phyloP scores from a whole-genome alignment of 768 basidiomycete genomes.

The Tylopilus intermedius region DNA sequence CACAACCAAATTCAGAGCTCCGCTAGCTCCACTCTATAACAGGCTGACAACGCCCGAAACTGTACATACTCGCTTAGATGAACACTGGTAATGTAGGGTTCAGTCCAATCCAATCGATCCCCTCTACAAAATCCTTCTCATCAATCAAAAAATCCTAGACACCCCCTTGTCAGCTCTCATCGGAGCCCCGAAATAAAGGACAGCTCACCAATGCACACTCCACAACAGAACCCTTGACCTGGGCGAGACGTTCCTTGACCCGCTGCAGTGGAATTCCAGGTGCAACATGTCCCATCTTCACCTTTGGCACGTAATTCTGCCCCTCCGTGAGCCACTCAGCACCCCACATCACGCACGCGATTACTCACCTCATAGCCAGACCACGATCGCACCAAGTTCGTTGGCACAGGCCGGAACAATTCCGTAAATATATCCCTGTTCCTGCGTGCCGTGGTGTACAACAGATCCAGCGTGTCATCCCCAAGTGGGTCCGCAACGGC shows the following conservation, averaged over 20 bases:
- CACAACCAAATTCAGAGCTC: slow-evolving; percentile 17
- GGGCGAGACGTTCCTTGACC: slow-evolving; percentile 69
- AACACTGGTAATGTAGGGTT: slow-evolving; percentile 80
- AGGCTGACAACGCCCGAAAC: neutral
- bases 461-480: slow-evolving; percentile 52
- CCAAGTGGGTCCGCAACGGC: slow-evolving; percentile 76
- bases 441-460: slow-evolving; percentile 65
- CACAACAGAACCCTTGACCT: slow-evolving; percentile 69
- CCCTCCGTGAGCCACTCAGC: slow-evolving; percentile 6
- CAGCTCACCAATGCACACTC: slow-evolving; percentile 64
- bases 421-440: slow-evolving; percentile 86
- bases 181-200: neutral
- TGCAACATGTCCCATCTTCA: slow-evolving; percentile 76
- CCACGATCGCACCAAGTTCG: slow-evolving; percentile 78
- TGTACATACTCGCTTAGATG: slow-evolving; percentile 38
- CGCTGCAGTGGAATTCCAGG: slow-evolving; percentile 60
- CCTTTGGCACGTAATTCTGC: slow-evolving; percentile 73
- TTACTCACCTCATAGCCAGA: slow-evolving; percentile 61
- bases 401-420: slow-evolving; percentile 82
- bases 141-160: slow-evolving; percentile 80
- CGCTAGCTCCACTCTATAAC: slow-evolving; percentile 7
- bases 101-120: slow-evolving; percentile 66
- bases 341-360: slow-evolving; percentile 18
- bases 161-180: slow-evolving; percentile 7
- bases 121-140: slow-evolving; percentile 64